Evolutionary conservation across 768 basidiomycete genomes (phyloP).

Genomic region (Leucosporidium yakuticum): DNA sequence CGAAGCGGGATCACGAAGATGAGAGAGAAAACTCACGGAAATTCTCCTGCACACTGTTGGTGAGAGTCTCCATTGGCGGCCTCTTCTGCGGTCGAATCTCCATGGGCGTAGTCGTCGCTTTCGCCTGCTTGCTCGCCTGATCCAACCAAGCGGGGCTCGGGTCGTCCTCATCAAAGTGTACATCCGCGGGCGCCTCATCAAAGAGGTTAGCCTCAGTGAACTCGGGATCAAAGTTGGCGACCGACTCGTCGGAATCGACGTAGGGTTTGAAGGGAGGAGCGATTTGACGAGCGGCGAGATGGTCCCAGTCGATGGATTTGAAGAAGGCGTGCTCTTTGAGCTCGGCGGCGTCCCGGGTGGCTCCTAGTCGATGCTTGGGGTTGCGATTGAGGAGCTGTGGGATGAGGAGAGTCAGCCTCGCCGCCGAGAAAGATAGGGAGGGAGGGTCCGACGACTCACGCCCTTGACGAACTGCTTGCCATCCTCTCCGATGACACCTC

Average conservation of each 20-base stretch:
- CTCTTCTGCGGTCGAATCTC: constrained; percentile 19
- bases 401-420: constrained; percentile 1
- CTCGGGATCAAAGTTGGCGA: constrained; percentile 96
- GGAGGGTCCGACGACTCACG: constrained; percentile 52
- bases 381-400: constrained; percentile 89
- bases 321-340: constrained; percentile 97
- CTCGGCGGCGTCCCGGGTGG: constrained; percentile 80
- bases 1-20: background rate
- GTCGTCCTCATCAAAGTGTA: constrained; percentile 31
- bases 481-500: constrained; percentile 92
- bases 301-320: constrained; percentile 81
- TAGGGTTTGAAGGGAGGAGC: constrained; percentile 96
- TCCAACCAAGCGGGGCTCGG: constrained; percentile 28
- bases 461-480: constrained; percentile 99
- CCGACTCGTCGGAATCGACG: constrained; percentile 96
- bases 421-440: background rate
- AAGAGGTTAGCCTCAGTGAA: constrained; percentile 84
- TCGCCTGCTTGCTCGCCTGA: constrained; percentile 8
- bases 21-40: constrained; percentile 23
- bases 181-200: constrained; percentile 35
- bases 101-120: constrained; percentile 16
- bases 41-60: constrained; percentile 32
- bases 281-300: constrained; percentile 76
- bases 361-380: constrained; percentile 93
- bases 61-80: constrained; percentile 15